Percentiles rank a stretch among this genome's conserved stretches.
Conservation (phyloP, 768 basidiomycete genomes). For the Russula lepida region DNA sequence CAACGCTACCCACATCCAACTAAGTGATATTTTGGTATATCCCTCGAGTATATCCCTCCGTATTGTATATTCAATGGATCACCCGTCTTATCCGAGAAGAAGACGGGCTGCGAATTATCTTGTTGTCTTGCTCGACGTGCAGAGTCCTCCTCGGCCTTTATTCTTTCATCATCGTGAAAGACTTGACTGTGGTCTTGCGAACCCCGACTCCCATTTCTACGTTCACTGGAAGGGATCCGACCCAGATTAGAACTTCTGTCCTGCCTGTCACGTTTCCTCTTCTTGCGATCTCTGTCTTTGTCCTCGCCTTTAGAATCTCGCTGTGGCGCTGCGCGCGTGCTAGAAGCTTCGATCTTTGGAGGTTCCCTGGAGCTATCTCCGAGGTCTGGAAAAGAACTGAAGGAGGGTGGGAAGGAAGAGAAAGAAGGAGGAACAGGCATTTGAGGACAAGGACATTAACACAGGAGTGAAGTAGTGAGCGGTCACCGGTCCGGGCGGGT, state of each 20-base stretch:
- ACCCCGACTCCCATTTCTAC: slow-evolving; percentile 16
- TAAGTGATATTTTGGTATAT: slow-evolving; percentile 19
- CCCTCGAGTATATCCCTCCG: slow-evolving; percentile 15
- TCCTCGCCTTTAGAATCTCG: slow-evolving; percentile 22
- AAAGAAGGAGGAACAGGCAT: slow-evolving; percentile 50
- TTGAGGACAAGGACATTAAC: slow-evolving; percentile 12
- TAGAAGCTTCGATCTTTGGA: slow-evolving; percentile 17
- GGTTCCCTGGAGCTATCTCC: slow-evolving; percentile 35
- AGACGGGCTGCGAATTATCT: slow-evolving; percentile 31
- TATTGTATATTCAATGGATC: slow-evolving; percentile 19
- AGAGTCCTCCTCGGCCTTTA: slow-evolving; percentile 31
- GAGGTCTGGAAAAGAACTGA: slow-evolving; percentile 62
- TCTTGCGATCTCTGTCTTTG: slow-evolving; percentile 27
- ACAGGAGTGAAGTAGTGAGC: background rate
- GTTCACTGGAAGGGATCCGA: slow-evolving; percentile 22
- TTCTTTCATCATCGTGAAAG: slow-evolving; percentile 26
- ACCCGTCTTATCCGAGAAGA: slow-evolving; percentile 45
- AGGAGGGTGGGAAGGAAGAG: slow-evolving; percentile 56
- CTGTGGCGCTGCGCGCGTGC: slow-evolving; percentile 7
- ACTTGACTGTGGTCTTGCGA: slow-evolving; percentile 7
- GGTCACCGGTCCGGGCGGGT: background rate
- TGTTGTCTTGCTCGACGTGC: slow-evolving; percentile 22
- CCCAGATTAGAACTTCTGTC: slow-evolving; percentile 5
- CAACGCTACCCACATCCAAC: slow-evolving; percentile 12
- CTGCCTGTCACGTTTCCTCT: slow-evolving; percentile 18